Evolutionary conservation across 179 eudicot genomes (phyloP), one percentile per base, ranked within the genome.

Genomic region (Spergularia azorica): DNA sequence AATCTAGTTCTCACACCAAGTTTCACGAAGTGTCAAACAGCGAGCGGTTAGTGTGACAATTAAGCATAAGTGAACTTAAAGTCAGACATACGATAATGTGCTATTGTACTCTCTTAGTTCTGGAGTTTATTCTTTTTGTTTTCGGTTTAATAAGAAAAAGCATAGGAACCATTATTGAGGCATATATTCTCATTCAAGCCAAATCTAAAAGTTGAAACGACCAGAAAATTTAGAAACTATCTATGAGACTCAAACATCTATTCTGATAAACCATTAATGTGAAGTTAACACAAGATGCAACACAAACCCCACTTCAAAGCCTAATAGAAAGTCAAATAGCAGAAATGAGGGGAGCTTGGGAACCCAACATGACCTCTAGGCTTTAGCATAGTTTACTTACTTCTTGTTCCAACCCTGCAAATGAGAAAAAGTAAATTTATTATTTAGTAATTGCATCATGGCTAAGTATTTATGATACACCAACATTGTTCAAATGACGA

Each of bases 331-430:
- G 60, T 21, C 39, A 48, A 26, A 36, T 59, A 52, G 9, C 18
- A 32, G 43, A 56, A 56, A 17, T 54, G 26, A 62, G 17, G 48
- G 62, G 41, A 70, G 71, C 56, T 57, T n/a, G 17, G 50, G 18
- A 18, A 52, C 21, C 46, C 75, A 55, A 15, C 67, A 69, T 67
- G 66, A 82, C 72, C 76, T 79, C 77, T 36, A 54, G 9, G 16
- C 41, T 68, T 39, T 68, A 50, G 39, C 41, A 59, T 67, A 61
- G 36, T 46, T 43, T 72, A 80, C 97, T 90, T 83, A 94, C 98
- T 92, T 94, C 81, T 94, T 94, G 84, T 87, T 94, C 98, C 98
- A 94, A 67, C 98, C 98, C 98, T 94, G 97, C 89, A 90, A 82
- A 80, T 79, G 76, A 78, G 62, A 71, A 62, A 62, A 67, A 39